Base-by-base conservation (phyloP, 768 basidiomycete genomes). In the Lyophyllum decastes region DNA sequence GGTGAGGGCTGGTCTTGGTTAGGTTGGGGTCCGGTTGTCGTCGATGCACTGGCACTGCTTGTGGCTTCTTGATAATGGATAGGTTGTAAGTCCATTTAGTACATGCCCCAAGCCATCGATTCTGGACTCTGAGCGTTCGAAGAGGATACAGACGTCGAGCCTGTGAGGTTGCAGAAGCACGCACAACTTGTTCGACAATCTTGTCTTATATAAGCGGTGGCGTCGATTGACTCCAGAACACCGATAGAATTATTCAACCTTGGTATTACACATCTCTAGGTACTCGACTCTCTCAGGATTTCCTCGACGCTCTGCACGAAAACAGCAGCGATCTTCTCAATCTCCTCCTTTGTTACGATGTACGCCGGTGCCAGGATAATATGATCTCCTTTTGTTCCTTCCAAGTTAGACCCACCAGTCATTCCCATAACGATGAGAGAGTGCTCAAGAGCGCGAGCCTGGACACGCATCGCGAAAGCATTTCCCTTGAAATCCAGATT, bases 11-110 rank as follows among this genome's bases (percentile, higher is more conserved):
- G 72, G 65, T 75, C 75, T 67, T 73, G 74, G 67, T 78, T 72
- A 68, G 74, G 72, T 62, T 72, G 79, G 70, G 67, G 74, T 76
- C 70, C 76, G 72, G 67, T 52, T 52, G 64, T 56, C 48, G 74
- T 74, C 63, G 77, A 75, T 77, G 78, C 71, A 75, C 81, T 86
- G 74, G 84, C 82, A 83, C 81, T 84, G 78, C 77, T 81, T 73
- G 82, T 83, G 83, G 86, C 85, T 84, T 86, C 84, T 80, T 82
- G 82, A 68, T 81, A 78, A 80, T 89, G 76, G 69, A 74, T 76
- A 78, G 81, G 83, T 89, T 83, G 83, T 85, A 88, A 85, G 88
- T 92, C 90, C 90, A 92, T 92, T 92, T 91, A 92, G 88, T 84
- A 79, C 79, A 83, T 86, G 82, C 86, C 75, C 85, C 84, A 86